phyloP scores from a whole-genome alignment of 345 rosid species.

The Clausena lansium region DNA sequence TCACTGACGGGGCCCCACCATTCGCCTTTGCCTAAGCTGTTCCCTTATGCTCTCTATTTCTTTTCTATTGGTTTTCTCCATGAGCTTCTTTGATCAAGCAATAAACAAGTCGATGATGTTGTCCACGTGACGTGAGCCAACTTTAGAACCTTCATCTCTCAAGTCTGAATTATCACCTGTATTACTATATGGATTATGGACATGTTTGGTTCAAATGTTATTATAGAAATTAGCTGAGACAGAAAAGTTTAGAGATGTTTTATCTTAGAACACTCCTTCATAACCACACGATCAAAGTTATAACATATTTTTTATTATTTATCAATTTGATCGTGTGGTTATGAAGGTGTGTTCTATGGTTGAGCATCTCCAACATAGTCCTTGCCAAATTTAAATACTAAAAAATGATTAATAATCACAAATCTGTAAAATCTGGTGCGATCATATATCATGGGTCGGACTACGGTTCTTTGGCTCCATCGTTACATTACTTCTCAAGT shows the following conservation, averaged over 20 bases:
- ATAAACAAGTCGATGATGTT: conserved; percentile 5
- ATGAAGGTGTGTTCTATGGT: no score
- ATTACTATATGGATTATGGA: background rate
- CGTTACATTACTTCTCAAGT: no score
- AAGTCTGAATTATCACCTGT: background rate
- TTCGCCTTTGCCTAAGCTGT: background rate
- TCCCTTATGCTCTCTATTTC: background rate
- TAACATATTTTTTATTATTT: no score
- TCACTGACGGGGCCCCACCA: conserved; percentile 4
- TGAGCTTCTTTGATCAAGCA: conserved; percentile 4
- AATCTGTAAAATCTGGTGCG: background rate
- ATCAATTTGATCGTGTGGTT: no score
- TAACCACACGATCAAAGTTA: no score
- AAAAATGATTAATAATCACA: background rate
- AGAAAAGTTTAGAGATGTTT: no score
- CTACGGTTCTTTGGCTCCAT: no score
- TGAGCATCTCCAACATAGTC: no score
- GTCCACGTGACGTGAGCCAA: conserved; percentile 23
- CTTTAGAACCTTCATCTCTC: background rate
- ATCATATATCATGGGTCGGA: no score
- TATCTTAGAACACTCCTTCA: no score
- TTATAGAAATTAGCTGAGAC: background rate
- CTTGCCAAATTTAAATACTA: no score
- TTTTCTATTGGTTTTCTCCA: conserved; percentile 10
- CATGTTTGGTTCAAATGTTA: background rate